Conservation (phyloP, 2,329 filamentous ascomycete genomes). For the Cercospora sp. region DNA sequence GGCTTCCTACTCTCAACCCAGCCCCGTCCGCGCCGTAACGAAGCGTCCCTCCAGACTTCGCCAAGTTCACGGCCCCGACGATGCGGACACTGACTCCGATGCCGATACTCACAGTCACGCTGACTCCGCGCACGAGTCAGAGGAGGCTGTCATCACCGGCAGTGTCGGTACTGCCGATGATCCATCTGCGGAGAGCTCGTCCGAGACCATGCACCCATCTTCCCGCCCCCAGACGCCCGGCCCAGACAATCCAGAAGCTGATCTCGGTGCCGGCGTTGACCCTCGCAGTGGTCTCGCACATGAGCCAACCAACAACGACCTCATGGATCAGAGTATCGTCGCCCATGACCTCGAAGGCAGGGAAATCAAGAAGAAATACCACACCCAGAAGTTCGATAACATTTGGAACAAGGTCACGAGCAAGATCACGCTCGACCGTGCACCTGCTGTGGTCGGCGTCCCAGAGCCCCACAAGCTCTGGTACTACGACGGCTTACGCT, state of each 20-base stretch:
- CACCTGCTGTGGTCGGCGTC: neutral
- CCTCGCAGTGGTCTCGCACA: slow-evolving; percentile 17
- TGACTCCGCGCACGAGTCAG: neutral
- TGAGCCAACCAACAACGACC: slow-evolving; percentile 24
- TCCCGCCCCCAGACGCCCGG: neutral
- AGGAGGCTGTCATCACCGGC: neutral
- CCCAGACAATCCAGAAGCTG: neutral
- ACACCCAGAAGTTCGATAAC: slow-evolving; percentile 23
- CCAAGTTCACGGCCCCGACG: neutral
- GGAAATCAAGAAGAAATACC: slow-evolving; percentile 14
- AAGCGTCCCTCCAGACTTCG: neutral
- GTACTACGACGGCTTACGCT: slow-evolving; percentile 71
- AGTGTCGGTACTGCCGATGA: neutral
- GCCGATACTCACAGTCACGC: neutral
- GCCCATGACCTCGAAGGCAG: neutral
- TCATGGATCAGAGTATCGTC: slow-evolving; percentile 22
- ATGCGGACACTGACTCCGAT: neutral
- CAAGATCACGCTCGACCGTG: slow-evolving; percentile 27
- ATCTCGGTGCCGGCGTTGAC: slow-evolving; percentile 22
- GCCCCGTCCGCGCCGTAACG: neutral
- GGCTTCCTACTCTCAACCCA: neutral
- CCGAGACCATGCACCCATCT: neutral
- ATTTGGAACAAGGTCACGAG: neutral
- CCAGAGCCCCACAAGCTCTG: slow-evolving; percentile 68
- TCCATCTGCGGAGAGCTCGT: neutral